A percentile compares a stretch with the other conserved stretches of the same genome.
Conservation (phyloP, 108 stramenopile genomes). For the Skeletonema menzelii region DNA sequence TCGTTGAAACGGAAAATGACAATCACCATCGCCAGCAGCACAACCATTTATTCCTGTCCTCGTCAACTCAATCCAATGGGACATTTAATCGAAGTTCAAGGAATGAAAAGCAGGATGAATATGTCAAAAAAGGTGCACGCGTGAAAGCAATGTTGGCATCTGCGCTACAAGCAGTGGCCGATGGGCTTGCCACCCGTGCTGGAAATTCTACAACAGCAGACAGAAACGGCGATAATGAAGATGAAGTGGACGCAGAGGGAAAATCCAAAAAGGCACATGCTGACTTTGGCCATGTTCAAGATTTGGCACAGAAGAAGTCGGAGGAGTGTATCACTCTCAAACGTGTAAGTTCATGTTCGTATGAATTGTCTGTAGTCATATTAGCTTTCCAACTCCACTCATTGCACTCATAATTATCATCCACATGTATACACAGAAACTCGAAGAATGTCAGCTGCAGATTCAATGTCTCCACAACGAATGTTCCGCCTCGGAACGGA, state of each 20-base stretch:
- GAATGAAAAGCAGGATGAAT: conserved; percentile 48
- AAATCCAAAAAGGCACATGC: conserved; percentile 5
- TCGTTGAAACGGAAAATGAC: background rate
- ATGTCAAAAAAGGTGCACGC: conserved; percentile 51
- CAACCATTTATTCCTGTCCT: background rate
- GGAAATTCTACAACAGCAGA: conserved; percentile 1
- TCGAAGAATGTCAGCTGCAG: conserved; percentile 55
- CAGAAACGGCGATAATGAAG: background rate
- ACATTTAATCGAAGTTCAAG: background rate
- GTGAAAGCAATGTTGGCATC: conserved; percentile 47
- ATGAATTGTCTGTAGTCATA: background rate
- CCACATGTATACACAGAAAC: conserved; percentile 33
- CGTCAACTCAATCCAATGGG: background rate
- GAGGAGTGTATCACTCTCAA: conserved; percentile 55
- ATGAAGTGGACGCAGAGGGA: conserved; percentile 10
- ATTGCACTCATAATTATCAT: background rate
- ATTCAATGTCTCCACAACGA: conserved; percentile 47
- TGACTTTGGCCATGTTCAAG: conserved; percentile 21
- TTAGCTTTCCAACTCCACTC: background rate
- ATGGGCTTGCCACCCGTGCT: conserved; percentile 23
- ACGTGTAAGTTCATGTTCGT: conserved; percentile 43
- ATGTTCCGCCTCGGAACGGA: conserved; percentile 44
- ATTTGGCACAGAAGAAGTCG: conserved; percentile 47
- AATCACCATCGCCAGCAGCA: background rate
- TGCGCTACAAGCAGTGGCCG: conserved; percentile 41